Percentiles rank a stretch among this genome's conserved stretches.
phyloP scores from a whole-genome alignment of 163 green algal species.

The Prototheca stagnorum region DNA sequence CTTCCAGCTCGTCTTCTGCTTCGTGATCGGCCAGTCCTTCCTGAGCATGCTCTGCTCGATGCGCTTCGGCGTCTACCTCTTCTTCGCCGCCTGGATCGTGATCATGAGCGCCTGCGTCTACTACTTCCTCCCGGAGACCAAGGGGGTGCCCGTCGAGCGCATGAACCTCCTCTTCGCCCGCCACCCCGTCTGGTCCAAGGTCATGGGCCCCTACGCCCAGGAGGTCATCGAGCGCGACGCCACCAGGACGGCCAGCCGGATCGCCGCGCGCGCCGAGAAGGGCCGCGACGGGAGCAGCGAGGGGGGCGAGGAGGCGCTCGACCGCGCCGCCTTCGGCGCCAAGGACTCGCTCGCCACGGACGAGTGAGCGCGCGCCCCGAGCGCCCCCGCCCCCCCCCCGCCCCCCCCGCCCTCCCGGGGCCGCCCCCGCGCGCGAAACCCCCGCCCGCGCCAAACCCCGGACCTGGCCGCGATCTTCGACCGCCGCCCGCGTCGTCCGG shows the following conservation, averaged over 20 bases:
- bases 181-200: slow-evolving; percentile 11
- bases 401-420: no score
- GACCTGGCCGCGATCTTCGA: no score
- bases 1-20: slow-evolving; percentile 57
- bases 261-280: background rate
- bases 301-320: no score
- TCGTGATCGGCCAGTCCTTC: slow-evolving; percentile 61
- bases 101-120: slow-evolving; percentile 14
- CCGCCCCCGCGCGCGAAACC: no score
- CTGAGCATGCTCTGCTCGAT: slow-evolving; percentile 40
- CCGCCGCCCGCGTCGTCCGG: no score
- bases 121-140: slow-evolving; percentile 18
- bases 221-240: slow-evolving; percentile 7
- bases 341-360: no score
- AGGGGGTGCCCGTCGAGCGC: slow-evolving; percentile 15
- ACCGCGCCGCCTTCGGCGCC: no score
- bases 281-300: no score
- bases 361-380: no score
- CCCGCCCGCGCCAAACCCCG: no score
- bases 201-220: slow-evolving; percentile 3
- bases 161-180: background rate
- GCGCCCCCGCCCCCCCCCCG: no score
- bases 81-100: slow-evolving; percentile 36
- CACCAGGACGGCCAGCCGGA: background rate
- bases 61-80: slow-evolving; percentile 56